Evolutionary conservation across 305 asterid species (phyloP).

Genomic region (Fraxinus dipetala): DNA sequence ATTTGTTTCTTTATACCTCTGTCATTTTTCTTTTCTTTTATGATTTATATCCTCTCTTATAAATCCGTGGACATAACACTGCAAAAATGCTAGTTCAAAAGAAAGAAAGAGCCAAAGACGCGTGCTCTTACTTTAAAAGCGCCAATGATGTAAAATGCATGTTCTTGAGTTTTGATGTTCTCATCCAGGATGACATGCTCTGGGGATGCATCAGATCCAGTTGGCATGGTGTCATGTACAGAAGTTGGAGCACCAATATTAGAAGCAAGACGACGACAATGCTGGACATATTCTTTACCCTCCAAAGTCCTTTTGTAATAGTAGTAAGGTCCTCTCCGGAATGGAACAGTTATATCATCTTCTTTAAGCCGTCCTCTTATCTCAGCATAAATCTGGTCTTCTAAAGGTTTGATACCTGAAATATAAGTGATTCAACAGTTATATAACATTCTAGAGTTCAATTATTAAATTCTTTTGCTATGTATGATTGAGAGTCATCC

Average conservation of each 20-base stretch:
- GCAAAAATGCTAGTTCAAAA: neutral
- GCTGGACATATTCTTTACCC: conserved; percentile 84
- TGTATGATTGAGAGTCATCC: neutral
- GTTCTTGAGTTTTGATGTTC: conserved; percentile 72
- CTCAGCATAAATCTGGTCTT: conserved; percentile 73
- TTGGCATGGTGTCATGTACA: conserved; percentile 79
- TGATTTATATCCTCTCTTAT: neutral
- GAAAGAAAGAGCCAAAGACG: neutral
- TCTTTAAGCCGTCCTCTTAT: conserved; percentile 83
- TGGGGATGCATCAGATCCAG: conserved; percentile 79
- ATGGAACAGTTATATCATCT: conserved; percentile 87
- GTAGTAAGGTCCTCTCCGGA: conserved; percentile 65
- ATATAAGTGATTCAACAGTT: conserved; percentile 21
- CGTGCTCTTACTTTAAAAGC: conserved; percentile 60
- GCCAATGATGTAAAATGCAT: conserved; percentile 59
- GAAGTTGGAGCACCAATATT: conserved; percentile 38
- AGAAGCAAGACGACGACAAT: conserved; percentile 69
- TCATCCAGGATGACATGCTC: conserved; percentile 90
- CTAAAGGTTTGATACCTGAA: conserved; percentile 72
- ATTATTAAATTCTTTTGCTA: neutral
- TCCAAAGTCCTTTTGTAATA: conserved; percentile 79
- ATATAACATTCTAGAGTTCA: neutral
- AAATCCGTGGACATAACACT: neutral
- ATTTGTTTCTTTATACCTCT: neutral
- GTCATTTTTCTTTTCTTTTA: neutral